Base-by-base conservation (phyloP, 1,284 basidiomycete species). In the Moesziomyces antarcticus region DNA sequence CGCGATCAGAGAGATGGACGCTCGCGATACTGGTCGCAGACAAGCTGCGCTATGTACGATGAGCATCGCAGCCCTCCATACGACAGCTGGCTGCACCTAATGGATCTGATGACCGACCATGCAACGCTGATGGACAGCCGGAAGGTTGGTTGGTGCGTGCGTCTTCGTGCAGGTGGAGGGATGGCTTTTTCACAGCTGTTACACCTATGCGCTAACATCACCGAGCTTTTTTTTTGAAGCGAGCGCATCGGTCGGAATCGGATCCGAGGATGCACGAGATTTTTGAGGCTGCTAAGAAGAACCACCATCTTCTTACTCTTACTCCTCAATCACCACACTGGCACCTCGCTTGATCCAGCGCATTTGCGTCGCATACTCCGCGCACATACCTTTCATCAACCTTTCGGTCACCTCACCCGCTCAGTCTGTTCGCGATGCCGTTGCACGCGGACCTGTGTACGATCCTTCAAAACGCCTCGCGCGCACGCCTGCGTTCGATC, bases 401-500 rank as follows among this genome's bases (percentile, higher is more conserved):
- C 1, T 13, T 27, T 18, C 21, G 33, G 2, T 25, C n/a, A 20
- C 24, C 50, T 3, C 27, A 53, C 10, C 40, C 41, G 11, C 8
- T 14, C 27, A 5, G 14, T 41, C 22, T n/a, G 21, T 20, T 21
- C 46, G 57, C 6, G 16, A 85, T 84, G 83, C 82, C 84, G 5
- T 79, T 93, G 2, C 89, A 92, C 84, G 90, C 71, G 37, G 75
- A 93, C 85, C 89, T 95, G 76, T 93, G 92, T 80, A 89, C 92
- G 18, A 91, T 89, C 73, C 83, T 95, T 33, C 92, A 94, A 86
- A 95, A 95, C 79, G 92, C 93, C 13, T 93, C 94, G 80, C 89
- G 91, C 18, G 91, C 92, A 1, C 89, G 93, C 18, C 90, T 93
- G 83, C 88, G 88, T 45, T 87, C 87, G 71, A 87, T 95, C 55